Base-by-base conservation (phyloP, 352 stramenopile genomes). In the Phytopythium sindhum region DNA sequence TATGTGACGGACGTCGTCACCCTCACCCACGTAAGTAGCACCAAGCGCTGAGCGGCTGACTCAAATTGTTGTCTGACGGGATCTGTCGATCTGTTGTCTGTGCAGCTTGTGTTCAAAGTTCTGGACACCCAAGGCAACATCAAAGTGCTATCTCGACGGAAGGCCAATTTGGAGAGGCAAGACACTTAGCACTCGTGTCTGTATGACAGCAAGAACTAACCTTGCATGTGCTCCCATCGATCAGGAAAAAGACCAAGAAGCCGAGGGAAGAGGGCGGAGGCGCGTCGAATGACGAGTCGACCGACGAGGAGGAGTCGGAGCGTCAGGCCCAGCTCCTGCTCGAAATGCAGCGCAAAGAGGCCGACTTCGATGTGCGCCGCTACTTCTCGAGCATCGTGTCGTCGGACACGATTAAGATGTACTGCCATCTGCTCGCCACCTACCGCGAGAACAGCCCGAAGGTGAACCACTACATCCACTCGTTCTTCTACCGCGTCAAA, bases 391-490 rank as follows among this genome's bases (percentile, higher is more conserved):
- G 73, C 51, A 92, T 94, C 60, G 65, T 94, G 35, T 90, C 85
- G 47, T 80, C 79, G 15, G 86, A 96, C 28, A 94, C 81, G 31
- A 81, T 95, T 68, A 78, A 81, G 45, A 92, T 96, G 83, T 96
- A 95, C 66, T 89, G 77, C 70, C 78, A 84, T 39, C 63, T 93
- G 29, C 73, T 96, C 8, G 51, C 70, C 7, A 64, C 77, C 48
- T 95, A 96, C 56, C 84, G 85, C 45, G 82, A 83, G 21, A 96
- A 96, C 63, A 84, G 59, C 41, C 56, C 78, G 42, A 92, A 92
- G 67, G 81, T 96, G 63, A 96, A 96, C 55, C 88, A 96, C 66
- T 96, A 92, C 79, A 81, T 96, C 26, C 84, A 94, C 71, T 90
- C 86, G 26, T 94, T 94, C 57, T 90, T 96, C 53, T 94, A 94